Evolutionary conservation across 345 rosid species (phyloP).

Genomic region (Brassica nigra): DNA sequence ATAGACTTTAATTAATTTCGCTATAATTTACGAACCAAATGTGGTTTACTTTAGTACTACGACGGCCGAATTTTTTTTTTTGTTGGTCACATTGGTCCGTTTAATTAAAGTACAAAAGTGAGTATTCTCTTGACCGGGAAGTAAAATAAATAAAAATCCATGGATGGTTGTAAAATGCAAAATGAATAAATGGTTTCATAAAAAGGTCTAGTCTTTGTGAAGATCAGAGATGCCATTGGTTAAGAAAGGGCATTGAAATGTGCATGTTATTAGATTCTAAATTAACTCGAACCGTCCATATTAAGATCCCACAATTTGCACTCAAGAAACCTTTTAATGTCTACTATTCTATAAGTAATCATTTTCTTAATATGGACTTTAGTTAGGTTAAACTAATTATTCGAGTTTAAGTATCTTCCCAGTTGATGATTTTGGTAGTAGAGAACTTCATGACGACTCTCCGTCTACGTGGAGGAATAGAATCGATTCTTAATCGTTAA

Average conservation of each 20-base stretch:
- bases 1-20: neutral
- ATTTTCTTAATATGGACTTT: neutral
- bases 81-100: slow-evolving; percentile 20
- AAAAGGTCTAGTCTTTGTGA: slow-evolving; percentile 38
- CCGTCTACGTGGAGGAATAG: neutral
- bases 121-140: slow-evolving; percentile 38
- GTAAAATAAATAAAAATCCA: slow-evolving; percentile 10
- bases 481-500: slow-evolving; percentile 26
- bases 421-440: slow-evolving; percentile 24
- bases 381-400: slow-evolving; percentile 6
- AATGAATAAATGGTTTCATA: neutral
- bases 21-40: neutral
- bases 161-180: slow-evolving; percentile 37
- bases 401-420: slow-evolving; percentile 20
- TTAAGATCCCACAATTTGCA: slow-evolving; percentile 35
- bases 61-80: neutral
- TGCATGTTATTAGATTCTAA: slow-evolving; percentile 31
- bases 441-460: slow-evolving; percentile 31
- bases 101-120: slow-evolving; percentile 34
- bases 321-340: slow-evolving; percentile 16
- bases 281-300: slow-evolving; percentile 41
- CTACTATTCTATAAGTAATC: slow-evolving; percentile 19
- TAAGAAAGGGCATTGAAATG: slow-evolving; percentile 31
- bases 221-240: slow-evolving; percentile 36
- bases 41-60: neutral